Percentiles rank a stretch among this genome's conserved stretches.
These are phyloP conservation scores for Metschnikowia santaceciliae DNA, from an alignment of 805 yeast species.

Conservation along the genomic window DNA sequence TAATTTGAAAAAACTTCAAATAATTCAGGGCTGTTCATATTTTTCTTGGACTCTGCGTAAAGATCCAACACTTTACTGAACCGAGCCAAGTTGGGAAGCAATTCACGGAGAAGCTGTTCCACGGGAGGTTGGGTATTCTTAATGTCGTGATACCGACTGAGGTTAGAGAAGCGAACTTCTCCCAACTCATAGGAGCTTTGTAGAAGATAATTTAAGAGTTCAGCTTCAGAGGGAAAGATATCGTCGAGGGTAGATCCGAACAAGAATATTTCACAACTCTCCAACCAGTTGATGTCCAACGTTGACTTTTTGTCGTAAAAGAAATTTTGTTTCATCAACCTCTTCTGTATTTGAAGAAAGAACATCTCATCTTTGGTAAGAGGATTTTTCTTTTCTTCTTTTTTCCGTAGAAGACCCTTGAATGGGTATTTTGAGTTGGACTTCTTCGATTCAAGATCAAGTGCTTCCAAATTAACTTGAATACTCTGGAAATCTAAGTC, in stretches of 20 bases:
- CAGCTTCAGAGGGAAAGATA: conserved; percentile 11
- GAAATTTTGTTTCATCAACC: conserved; percentile 6
- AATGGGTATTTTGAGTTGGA: conserved; percentile 4
- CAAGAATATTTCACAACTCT: conserved; percentile 19
- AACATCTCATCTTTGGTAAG: conserved; percentile 10
- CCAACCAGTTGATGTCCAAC: conserved; percentile 14
- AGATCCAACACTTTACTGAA: conserved; percentile 17
- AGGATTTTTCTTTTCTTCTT: background rate
- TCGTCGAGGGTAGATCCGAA: conserved; percentile 18
- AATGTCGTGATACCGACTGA: conserved; percentile 11
- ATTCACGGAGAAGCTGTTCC: conserved; percentile 4
- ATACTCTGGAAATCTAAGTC: conserved; percentile 16
- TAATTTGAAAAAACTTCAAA: conserved; percentile 17
- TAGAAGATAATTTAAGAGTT: conserved; percentile 14
- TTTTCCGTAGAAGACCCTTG: conserved; percentile 8
- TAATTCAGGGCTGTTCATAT: conserved; percentile 15
- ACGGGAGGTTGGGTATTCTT: background rate
- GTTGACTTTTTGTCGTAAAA: conserved; percentile 7
- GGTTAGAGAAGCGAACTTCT: conserved; percentile 17
- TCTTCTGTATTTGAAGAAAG: conserved; percentile 4
- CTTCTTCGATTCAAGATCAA: conserved; percentile 3
- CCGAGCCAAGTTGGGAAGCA: conserved; percentile 8
- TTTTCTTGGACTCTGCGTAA: conserved; percentile 15
- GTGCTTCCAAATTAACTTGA: conserved; percentile 5
- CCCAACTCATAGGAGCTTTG: conserved; percentile 20